Evolutionary conservation across 768 basidiomycete genomes (phyloP), one percentile per base, ranked within the genome.

Genomic region (Leccinellum luteum): DNA sequence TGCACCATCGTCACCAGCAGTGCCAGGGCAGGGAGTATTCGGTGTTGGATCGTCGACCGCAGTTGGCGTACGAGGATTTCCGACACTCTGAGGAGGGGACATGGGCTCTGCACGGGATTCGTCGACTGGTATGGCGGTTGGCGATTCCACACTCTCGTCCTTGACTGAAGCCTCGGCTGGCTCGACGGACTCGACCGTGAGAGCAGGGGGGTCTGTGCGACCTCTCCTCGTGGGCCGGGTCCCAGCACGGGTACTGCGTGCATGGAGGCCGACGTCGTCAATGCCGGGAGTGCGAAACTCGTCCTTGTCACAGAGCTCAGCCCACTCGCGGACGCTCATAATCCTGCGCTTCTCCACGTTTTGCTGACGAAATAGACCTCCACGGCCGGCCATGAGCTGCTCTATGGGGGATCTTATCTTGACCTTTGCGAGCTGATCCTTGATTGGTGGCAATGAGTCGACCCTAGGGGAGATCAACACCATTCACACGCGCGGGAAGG

Each of bases 341-440:
- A 83, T 71, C 62, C 85, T 85, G 60, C 90, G 82, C 73, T 92
- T 94, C 76, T 93, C 93, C 66, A 97, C 81, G 68, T 97, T 98
- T 74, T 92, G 85, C 64, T 92, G 88, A 21, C 92, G 85, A 71
- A 93, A 98, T 6, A 95, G 79, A 2, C 96, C 96, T 6, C 84
- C 85, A 54, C 83, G 81, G 9, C 96, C 96, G 41, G 87, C 75
- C 87, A 98, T 93, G 69, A 87, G 85, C 70, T 98, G 96, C 69
- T 94, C 93, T 64, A 98, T 98, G 2, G 97, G 94, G 15, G 84
- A 83, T 74, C 85, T 86, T 59, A 99, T 89, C 70, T 88, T 89
- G 58, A 98, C 84, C 6, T 78, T 65, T 12, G 79, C 78, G 21
- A 99, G 80, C 59, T 91, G 86, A n/a, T 82, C 77, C 19, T 81